Base-by-base conservation (phyloP, 1,284 basidiomycete species). In the Takashimella koratensis region DNA sequence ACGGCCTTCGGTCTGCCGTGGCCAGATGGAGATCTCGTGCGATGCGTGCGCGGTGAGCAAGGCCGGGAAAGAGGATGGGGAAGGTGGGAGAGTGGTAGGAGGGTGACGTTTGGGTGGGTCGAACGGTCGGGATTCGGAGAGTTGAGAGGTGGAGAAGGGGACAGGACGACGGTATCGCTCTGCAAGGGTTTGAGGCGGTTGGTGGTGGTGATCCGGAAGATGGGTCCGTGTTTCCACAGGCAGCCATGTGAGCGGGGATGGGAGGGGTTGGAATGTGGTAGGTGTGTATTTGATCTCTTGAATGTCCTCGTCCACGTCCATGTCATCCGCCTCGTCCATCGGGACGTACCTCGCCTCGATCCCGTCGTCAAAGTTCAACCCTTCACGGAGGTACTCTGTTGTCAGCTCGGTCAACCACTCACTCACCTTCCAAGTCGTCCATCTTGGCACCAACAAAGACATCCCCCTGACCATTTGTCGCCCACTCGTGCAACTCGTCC, bases 401-500 rank as follows among this genome's bases (percentile, higher is more conserved):
- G 10, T 30, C 22, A 39, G 30, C n/a, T 16, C 13, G 21, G 20
- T 5, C 21, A 16, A 3, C 39, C 21, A 44, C 19, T 46, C 5
- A 51, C 67, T 47, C 47, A 71, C 68, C 55, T 25, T 59, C 57
- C 27, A 73, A 48, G 11, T 51, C 57, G 27, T 64, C 61, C 50
- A 69, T 19, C 47, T 59, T 63, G 13, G 47, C 59, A 21, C 57
- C 63, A 5, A 43, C 58, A 26, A 66, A 62, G 25, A 56, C 43
- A 16, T 60, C 67, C 52, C 64, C 61, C 42, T 53, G 46, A 41
- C 59, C 62, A 39, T 60, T 64, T 6, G 51, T 56, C 12, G 68
- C 60, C 66, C 67, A 71, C 45, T 70, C 68, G 30, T 62, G 57
- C 43, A 75, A 56, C 46, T 73, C 70, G 5, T 55, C 59, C 3